Percentiles rank a stretch among this genome's conserved stretches.
Evolutionary conservation across 2,329 filamentous ascomycete species (phyloP).

Genomic region (Xenoacremonium recifei): DNA sequence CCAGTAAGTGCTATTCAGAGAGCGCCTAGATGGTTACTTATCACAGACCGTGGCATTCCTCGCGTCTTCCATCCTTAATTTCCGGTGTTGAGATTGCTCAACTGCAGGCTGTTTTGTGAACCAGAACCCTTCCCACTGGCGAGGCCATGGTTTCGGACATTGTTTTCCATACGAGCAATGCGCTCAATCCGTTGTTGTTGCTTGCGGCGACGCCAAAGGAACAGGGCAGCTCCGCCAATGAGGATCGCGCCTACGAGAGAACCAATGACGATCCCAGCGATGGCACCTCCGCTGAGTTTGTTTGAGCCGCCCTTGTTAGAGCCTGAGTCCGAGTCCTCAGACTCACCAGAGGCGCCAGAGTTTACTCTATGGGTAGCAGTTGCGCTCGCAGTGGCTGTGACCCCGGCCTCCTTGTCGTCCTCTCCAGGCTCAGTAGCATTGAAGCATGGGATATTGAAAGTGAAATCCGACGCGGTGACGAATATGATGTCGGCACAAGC

Average conservation of each 20-base stretch:
- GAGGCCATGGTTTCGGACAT: not conserved
- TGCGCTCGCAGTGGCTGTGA: conserved; percentile 5
- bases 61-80: not conserved
- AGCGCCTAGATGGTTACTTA: not conserved
- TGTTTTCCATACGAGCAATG: conserved; percentile 5
- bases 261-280: not conserved
- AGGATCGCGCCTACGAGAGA: not conserved
- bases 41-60: not conserved
- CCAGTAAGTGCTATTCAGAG: not conserved
- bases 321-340: not conserved
- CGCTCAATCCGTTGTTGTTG: not conserved
- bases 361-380: conserved; percentile 13
- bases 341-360: conserved; percentile 1
- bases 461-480: conserved; percentile 27
- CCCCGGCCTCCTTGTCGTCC: conserved; percentile 18
- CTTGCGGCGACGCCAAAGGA: not conserved
- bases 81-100: not conserved
- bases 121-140: conserved; percentile 1
- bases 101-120: conserved; percentile 2
- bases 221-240: not conserved
- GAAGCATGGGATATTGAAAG: conserved; percentile 31
- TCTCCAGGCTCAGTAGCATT: conserved; percentile 28
- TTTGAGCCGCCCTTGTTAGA: not conserved
- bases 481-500: conserved; percentile 40
- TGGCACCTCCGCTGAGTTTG: not conserved